phyloP scores from a whole-genome alignment of 306 rosid genomes.

The Glycine latifolia region DNA sequence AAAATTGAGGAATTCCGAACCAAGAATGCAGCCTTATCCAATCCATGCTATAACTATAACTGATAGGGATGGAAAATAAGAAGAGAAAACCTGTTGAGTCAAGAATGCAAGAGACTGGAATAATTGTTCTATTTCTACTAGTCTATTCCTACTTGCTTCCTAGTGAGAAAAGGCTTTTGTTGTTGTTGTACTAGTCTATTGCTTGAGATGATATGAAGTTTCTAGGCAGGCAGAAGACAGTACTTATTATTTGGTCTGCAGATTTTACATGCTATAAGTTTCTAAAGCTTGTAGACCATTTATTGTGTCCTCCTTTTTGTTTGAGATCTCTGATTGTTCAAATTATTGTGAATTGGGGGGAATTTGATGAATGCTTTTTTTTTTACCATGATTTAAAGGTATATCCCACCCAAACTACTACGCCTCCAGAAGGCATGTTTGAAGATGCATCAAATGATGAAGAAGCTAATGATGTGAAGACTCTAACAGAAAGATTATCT shows the following conservation, averaged over 20 bases:
- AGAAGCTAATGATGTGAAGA: constrained; percentile 52
- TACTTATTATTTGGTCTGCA: constrained; percentile 15
- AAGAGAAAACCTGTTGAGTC: constrained; percentile 26
- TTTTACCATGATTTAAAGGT: constrained; percentile 55
- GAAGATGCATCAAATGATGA: constrained; percentile 55
- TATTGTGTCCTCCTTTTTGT: neutral
- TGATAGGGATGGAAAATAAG: neutral
- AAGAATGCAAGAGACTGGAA: neutral
- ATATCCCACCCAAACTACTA: constrained; percentile 50
- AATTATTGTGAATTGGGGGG: constrained; percentile 34
- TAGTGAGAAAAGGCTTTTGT: too few species aligned
- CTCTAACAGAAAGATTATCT: constrained; percentile 59
- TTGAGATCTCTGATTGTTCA: constrained; percentile 33
- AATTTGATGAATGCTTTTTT: constrained; percentile 17
- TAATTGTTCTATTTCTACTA: too few species aligned
- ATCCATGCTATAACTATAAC: neutral
- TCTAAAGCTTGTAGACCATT: too few species aligned
- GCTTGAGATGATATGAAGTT: constrained; percentile 11
- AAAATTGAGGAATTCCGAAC: constrained; percentile 22
- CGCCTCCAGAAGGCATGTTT: constrained; percentile 62
- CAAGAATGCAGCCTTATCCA: constrained; percentile 3
- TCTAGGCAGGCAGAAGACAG: constrained; percentile 1
- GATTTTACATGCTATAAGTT: neutral
- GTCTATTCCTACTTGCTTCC: too few species aligned
- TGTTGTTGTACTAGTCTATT: neutral